Evolutionary conservation across 768 basidiomycete species (phyloP).

Genomic region (Pholiota microspora): DNA sequence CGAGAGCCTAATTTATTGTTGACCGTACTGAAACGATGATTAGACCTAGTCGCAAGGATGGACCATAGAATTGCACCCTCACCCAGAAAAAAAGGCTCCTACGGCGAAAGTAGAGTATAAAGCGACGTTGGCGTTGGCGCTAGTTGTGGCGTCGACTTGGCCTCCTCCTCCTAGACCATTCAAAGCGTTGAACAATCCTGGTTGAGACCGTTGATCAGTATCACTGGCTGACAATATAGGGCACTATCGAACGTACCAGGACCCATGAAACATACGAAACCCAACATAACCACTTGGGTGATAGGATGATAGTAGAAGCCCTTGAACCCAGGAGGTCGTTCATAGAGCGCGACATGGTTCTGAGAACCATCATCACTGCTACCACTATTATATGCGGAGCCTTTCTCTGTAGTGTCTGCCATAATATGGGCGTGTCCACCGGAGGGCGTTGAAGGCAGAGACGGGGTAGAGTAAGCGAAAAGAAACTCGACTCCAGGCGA

Average conservation of each 20-base stretch:
- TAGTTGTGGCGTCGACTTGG: constrained; percentile 61
- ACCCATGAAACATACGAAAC: constrained; percentile 9
- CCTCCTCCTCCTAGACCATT: constrained; percentile 82
- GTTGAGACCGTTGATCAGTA: not conserved
- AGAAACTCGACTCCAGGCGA: not conserved
- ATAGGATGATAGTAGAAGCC: constrained; percentile 59
- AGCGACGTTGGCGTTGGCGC: constrained; percentile 68
- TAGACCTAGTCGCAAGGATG: not conserved
- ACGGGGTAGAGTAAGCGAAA: not conserved
- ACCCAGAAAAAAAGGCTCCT: constrained; percentile 58
- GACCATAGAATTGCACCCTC: not conserved
- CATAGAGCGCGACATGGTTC: constrained; percentile 27
- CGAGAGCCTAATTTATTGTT: constrained; percentile 79
- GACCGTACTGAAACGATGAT: constrained; percentile 48
- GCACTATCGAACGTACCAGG: not conserved
- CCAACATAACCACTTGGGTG: constrained; percentile 38
- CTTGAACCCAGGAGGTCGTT: constrained; percentile 49
- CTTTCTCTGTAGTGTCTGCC: constrained; percentile 17
- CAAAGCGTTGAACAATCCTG: constrained; percentile 76
- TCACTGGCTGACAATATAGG: not conserved
- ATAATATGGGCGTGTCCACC: constrained; percentile 3
- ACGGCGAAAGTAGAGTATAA: constrained; percentile 57
- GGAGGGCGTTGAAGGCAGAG: not conserved
- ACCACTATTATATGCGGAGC: constrained; percentile 15
- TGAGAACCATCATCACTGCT: constrained; percentile 16